Evolutionary conservation across 148 eudicot genomes (phyloP).

Genomic region (Chenopodium formosanum): DNA sequence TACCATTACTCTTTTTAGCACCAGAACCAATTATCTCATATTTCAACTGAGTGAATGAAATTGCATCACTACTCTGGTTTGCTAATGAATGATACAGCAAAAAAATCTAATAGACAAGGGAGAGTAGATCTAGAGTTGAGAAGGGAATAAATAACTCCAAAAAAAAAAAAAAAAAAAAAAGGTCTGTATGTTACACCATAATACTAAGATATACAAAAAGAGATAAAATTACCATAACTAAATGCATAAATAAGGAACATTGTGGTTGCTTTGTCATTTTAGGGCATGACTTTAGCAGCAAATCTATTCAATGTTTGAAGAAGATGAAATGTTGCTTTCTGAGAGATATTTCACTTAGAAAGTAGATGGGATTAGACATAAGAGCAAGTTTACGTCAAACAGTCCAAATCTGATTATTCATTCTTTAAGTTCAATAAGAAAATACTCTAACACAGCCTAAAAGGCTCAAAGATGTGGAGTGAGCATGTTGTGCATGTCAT

Average conservation of each 20-base stretch:
- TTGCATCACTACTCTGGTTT: not conserved
- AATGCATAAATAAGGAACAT: not conserved
- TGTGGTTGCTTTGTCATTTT: constrained; percentile 22
- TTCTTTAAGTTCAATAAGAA: not conserved
- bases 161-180: not conserved
- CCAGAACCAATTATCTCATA: not conserved
- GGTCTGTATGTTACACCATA: not conserved
- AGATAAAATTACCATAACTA: not conserved
- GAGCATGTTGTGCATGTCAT: not conserved
- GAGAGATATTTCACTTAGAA: constrained; percentile 1
- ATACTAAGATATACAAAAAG: not conserved
- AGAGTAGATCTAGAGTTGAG: not conserved
- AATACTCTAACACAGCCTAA: not conserved
- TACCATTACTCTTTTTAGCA: not conserved
- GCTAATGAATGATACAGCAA: not conserved
- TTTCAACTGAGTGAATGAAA: not conserved
- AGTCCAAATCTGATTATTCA: constrained; percentile 8
- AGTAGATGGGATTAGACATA: not conserved
- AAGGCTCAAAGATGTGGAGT: not conserved
- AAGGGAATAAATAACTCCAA: not conserved
- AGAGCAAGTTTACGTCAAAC: not conserved
- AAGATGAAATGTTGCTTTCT: constrained; percentile 25
- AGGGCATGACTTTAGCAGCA: constrained; percentile 22
- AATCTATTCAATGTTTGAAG: constrained; percentile 4
- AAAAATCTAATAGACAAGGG: not conserved